Evolutionary conservation across 768 basidiomycete genomes (phyloP).

Genomic region (Kwoniella shandongensis): DNA sequence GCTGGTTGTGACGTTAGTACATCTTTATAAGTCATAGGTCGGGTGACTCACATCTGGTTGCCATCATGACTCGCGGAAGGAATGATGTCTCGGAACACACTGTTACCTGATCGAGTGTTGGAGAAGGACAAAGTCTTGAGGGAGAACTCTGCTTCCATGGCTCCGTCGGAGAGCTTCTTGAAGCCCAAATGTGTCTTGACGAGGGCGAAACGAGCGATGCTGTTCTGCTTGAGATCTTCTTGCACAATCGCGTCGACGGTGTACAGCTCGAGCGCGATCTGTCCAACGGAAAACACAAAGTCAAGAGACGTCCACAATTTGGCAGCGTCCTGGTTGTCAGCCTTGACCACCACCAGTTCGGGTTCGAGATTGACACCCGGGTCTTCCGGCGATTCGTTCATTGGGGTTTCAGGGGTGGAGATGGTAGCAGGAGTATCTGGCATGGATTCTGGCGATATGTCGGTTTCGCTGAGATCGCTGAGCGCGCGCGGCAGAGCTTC

Average conservation of each 20-base stretch:
- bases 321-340: slow-evolving; percentile 48
- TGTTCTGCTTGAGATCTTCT: slow-evolving; percentile 66
- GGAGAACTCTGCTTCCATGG: slow-evolving; percentile 81
- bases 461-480: slow-evolving; percentile 54
- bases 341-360: slow-evolving; percentile 51
- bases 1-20: slow-evolving; percentile 22
- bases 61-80: slow-evolving; percentile 86
- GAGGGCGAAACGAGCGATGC: slow-evolving; percentile 81
- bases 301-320: slow-evolving; percentile 69
- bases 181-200: slow-evolving; percentile 74
- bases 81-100: slow-evolving; percentile 90
- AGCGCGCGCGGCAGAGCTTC: slow-evolving; percentile 61
- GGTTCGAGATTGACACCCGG: slow-evolving; percentile 53
- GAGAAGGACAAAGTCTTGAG: slow-evolving; percentile 88
- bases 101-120: slow-evolving; percentile 77
- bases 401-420: slow-evolving; percentile 18
- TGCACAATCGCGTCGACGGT: slow-evolving; percentile 65
- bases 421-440: slow-evolving; percentile 28
- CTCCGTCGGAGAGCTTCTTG: slow-evolving; percentile 77
- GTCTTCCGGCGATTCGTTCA: slow-evolving; percentile 4
- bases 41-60: slow-evolving; percentile 62
- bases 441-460: slow-evolving; percentile 41
- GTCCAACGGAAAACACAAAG: slow-evolving; percentile 67
- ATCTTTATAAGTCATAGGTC: neutral
- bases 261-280: slow-evolving; percentile 83